Evolutionary conservation across 208 protist species (phyloP), one percentile per base, ranked within the genome.

Genomic region (Acanthamoeba triangularis): DNA sequence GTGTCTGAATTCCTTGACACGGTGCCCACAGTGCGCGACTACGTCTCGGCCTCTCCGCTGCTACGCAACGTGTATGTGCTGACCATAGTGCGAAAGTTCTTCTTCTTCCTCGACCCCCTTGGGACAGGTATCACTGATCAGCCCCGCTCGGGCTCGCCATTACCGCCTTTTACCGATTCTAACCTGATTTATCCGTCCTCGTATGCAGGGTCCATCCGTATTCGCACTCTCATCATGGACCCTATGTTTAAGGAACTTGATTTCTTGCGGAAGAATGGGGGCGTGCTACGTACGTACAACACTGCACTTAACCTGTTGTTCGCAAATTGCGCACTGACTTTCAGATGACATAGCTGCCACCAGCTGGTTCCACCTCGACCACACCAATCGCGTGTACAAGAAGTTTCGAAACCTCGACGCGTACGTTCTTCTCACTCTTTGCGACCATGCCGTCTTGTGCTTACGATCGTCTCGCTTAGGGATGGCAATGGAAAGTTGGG

Each of bases 191-290:
- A n/a, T n/a, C n/a, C 47, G 10, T 41, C 13, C 11, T n/a, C 41
- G 23, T 54, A 1, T 63, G 20, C 35, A 88, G 80, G 80, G 20
- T 63, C 80, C 6, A 88, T 88, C 30, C 80, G 47, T 41, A 88
- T 88, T 63, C 80, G 80, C 49, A 44, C 80, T 11, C 35, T 88
- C 28, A 63, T 88, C 41, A 88, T 41, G n/a, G 52, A 63, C 20
- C 80, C 80, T 49, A 88, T 88, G 80, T 88, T 88, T 49, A 88
- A 88, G 52, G 80, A 88, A 20, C 49, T 88, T 10, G 80, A 65
- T 7, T 35, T 49, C 6, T 44, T 88, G 49, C 80, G 80, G 33
- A 88, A 88, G 52, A 63, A 63, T 18, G 72, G 52, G 23, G 41
- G 72, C 23, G 30, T 49, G 72, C 37, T 82, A 49, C 37, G 72